Base-by-base conservation (phyloP, 306 rosid genomes). In the Sesbania bispinosa region DNA sequence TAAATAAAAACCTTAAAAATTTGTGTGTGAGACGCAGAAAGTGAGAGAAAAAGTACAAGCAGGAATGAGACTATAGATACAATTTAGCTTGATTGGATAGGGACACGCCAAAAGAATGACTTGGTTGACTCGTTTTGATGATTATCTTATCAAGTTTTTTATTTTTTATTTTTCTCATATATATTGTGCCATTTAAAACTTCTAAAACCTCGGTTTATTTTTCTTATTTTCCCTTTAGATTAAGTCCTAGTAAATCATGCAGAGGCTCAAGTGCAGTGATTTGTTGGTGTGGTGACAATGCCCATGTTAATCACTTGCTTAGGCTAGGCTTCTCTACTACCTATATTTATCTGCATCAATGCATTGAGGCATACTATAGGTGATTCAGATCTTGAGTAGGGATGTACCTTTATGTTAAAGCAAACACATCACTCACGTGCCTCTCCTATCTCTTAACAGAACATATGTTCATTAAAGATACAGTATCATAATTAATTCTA, bases 381-480 rank as follows among this genome's bases (percentile, higher is more conserved):
- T 32, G 14, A 62, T 32, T 39, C 47, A 38, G 60, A 45, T 51
- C 70, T 61, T 33, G 20, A 19, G 4, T 46, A 43, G 32, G 68
- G 27, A 66, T 10, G 15, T 1, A 42, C 42, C 43, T 14, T 73
- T 77, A 69, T 19, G 33, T 46, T 53, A 72, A 85, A 71, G 76
- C 71, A n/a, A 43, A n/a, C 13, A 54, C 76, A 47, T 47, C 32
- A 13, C 47, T 75, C 75, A 83, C 84, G 86, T 75, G 86, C 54
- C 77, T 55, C 50, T 67, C 51, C 5, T 35, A 71, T 61, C 33
- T 18, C 23, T 77, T 46, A 16, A 27, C 58, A 74, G 66, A 79
- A 57, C 69, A 24, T 18, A n/a, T 4, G 65, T 65, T 67, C 10
- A 35, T 18, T 57, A 43, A 10, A 48, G 74, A 58, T 15, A 30